These are phyloP conservation scores for Blastobotrys robertii DNA, from an alignment of 805 yeast species.

Conservation along the genomic window DNA sequence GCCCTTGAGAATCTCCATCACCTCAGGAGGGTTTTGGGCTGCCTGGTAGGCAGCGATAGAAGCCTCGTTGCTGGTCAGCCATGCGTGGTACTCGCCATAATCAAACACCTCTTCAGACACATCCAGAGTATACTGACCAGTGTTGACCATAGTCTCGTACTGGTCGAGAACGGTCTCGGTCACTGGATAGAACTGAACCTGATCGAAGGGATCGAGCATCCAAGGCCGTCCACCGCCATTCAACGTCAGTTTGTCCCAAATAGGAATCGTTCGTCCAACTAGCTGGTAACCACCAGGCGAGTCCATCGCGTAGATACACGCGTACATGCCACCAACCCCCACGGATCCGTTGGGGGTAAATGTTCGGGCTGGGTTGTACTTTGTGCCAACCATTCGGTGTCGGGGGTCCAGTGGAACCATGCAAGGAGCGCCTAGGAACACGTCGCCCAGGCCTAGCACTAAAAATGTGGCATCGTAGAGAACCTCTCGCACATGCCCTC, in stretches of 20 bases:
- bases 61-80: conserved; percentile 64
- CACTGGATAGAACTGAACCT: conserved; percentile 89
- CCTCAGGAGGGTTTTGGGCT: too few relatives aligned
- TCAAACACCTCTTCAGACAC: conserved; percentile 73
- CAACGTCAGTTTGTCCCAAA: conserved; percentile 89
- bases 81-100: conserved; percentile 63
- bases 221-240: conserved; percentile 65
- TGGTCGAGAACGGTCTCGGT: conserved; percentile 71
- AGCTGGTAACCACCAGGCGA: conserved; percentile 98
- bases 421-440: conserved; percentile 95
- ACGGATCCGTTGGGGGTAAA: conserved; percentile 95
- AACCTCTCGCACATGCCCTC: conserved; percentile 72
- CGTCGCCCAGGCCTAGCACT: conserved; percentile 95
- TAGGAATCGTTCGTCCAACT: conserved; percentile 93
- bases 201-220: conserved; percentile 88
- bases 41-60: conserved; percentile 51
- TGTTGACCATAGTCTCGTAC: conserved; percentile 60
- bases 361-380: conserved; percentile 93
- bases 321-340: conserved; percentile 97
- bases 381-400: conserved; percentile 83
- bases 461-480: conserved; percentile 82
- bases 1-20: too few relatives aligned
- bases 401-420: conserved; percentile 98
- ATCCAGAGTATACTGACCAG: conserved; percentile 71
- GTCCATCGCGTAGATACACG: conserved; percentile 97